Evolutionary conservation across 2,329 filamentous ascomycete species (phyloP), one percentile per base, ranked within the genome.

Genomic region (Diatrype stigma): DNA sequence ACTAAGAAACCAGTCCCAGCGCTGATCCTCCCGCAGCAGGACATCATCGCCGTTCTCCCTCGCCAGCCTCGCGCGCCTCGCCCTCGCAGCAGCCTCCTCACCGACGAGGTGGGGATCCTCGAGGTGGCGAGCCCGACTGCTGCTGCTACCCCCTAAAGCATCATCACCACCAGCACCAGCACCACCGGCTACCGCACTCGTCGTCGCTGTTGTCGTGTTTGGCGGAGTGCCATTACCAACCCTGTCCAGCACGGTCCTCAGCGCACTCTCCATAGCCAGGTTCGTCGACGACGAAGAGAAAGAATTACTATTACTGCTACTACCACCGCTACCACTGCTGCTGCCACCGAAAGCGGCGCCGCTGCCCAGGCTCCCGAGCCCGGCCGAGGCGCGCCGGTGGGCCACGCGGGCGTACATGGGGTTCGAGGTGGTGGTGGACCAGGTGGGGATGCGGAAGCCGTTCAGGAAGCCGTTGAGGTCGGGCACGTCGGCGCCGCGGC

Each of bases 51-150:
- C 74, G 37, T 72, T 74, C 67, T 85, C 79, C 48, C 77, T 70
- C n/a, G 75, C 74, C 26, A 85, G 65, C 54, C 85, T 73, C 61
- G 81, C 79, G n/a, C 70, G 68, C 42, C 81, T 73, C 7, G 83
- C 82, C 54, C 74, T 67, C 10, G 74, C 72, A 2, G 85, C 85
- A 3, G 84, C 85, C 47, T 76, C 76, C 67, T 87, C 84, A 32
- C 85, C 85, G 2, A 88, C 85, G 10, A 88, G 70, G 51, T 84
- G 77, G 0, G 84, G 85, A 57, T 88, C 85, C 67, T 89, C 85
- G 17, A 85, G 73, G 2, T 82, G 83, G 6, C 77, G 73, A 37
- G 72, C 42, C 34, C 67, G 67, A 21, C 56, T 57, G 2, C 12
- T 30, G 16, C 56, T 57, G 2, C 12, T 30, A 12, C 17, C 47